Conservation (phyloP, 2,329 filamentous ascomycete species). For the Tolypocladium tropicale region DNA sequence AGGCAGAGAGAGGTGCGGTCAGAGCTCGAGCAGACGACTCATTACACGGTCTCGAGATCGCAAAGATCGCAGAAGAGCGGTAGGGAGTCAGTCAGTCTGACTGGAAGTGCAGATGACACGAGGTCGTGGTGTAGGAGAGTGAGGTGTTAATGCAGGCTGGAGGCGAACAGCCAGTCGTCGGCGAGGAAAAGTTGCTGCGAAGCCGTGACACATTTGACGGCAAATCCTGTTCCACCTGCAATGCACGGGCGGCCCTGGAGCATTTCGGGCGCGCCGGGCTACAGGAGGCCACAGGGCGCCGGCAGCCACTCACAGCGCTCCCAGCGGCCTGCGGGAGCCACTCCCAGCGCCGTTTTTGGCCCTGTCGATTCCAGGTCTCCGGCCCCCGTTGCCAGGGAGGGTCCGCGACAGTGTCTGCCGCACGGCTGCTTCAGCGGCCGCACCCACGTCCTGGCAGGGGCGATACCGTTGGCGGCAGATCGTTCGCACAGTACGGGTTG, state of each 20-base stretch:
- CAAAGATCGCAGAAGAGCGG: slow-evolving; percentile 28
- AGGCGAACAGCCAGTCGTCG: neutral
- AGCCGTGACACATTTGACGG: neutral
- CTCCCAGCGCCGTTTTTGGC: neutral
- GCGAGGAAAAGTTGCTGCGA: slow-evolving; percentile 1
- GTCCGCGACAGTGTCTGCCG: neutral
- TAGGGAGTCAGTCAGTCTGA: slow-evolving; percentile 34
- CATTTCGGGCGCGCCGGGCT: neutral
- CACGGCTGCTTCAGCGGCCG: neutral
- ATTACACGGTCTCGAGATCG: slow-evolving; percentile 22
- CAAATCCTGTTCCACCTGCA: neutral
- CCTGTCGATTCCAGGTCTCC: neutral
- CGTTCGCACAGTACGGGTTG: slow-evolving; percentile 1
- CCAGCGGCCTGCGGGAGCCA: neutral
- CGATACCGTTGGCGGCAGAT: neutral
- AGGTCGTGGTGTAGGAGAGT: slow-evolving; percentile 1
- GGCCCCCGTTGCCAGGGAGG: neutral
- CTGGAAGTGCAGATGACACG: neutral
- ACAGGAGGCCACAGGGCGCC: slow-evolving; percentile 5
- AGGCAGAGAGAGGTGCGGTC: slow-evolving; percentile 7
- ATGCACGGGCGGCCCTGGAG: neutral
- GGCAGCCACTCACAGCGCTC: slow-evolving; percentile 10
- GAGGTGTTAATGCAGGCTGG: slow-evolving; percentile 1
- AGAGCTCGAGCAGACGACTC: slow-evolving; percentile 13
- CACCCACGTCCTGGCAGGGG: neutral